Percentiles rank a stretch among this genome's conserved stretches.
Conservation (phyloP, 352 stramenopile genomes). For the Pythium biforme region DNA sequence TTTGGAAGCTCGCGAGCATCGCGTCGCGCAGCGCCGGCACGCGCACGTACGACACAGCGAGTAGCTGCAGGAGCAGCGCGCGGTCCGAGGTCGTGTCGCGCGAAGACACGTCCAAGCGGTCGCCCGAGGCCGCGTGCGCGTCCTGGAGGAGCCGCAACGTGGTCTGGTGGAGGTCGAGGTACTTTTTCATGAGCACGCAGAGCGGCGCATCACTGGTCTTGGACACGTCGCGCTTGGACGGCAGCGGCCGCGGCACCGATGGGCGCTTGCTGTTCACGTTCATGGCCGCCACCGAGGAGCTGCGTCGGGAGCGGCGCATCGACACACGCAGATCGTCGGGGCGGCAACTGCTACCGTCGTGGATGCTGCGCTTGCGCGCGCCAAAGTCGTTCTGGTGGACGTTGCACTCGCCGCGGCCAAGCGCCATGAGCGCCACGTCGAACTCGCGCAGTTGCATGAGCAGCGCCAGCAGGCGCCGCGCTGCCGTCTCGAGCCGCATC, state of each 20-base stretch:
- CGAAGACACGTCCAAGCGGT: constrained; percentile 17
- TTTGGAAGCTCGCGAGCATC: constrained; percentile 48
- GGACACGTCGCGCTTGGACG: constrained; percentile 26
- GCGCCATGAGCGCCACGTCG: constrained; percentile 52
- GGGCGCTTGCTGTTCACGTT: too few relatives aligned
- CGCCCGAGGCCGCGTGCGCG: constrained; percentile 31
- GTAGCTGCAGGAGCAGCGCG: constrained; percentile 38
- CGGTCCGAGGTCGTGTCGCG: constrained; percentile 13
- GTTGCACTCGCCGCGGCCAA: constrained; percentile 50
- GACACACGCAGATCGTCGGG: constrained; percentile 15
- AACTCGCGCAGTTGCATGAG: constrained; percentile 56
- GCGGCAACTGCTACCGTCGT: constrained; percentile 11
- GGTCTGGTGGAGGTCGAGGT: constrained; percentile 59
- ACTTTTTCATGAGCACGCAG: constrained; percentile 50
- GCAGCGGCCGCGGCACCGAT: constrained; percentile 13
- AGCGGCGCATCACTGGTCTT: constrained; percentile 28
- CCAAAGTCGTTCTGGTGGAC: constrained; percentile 32
- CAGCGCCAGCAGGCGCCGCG: constrained; percentile 36
- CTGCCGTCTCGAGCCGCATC: constrained; percentile 35
- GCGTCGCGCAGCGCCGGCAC: constrained; percentile 49
- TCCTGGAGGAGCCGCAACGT: constrained; percentile 51
- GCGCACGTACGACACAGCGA: constrained; percentile 55
- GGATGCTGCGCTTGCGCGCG: constrained; percentile 21
- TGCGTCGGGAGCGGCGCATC: constrained; percentile 28
- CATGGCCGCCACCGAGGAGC: constrained; percentile 20